A percentile compares a stretch with the other conserved stretches of the same genome.
phyloP scores from a whole-genome alignment of 2,329 filamentous ascomycete genomes.

The Microascus cirrosus region DNA sequence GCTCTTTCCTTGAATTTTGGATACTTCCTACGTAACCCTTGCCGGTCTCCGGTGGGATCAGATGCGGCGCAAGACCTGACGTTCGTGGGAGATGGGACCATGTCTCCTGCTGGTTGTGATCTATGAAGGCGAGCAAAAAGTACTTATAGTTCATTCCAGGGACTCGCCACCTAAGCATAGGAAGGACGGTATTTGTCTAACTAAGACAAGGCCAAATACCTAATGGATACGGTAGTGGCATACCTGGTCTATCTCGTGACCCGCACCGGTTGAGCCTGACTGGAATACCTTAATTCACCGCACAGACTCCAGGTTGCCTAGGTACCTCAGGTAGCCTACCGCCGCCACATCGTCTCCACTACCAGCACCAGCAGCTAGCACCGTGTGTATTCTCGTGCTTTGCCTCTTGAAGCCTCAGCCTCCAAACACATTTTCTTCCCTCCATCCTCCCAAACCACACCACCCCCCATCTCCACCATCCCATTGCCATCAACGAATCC shows the following conservation, averaged over 20 bases:
- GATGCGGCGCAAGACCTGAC: background rate
- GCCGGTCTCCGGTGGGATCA: background rate
- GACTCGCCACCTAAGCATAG: background rate
- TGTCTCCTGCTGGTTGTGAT: too few species aligned
- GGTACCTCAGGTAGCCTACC: slow-evolving; percentile 1
- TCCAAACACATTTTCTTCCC: slow-evolving; percentile 2
- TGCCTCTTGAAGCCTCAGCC: slow-evolving; percentile 10
- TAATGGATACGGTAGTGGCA: background rate
- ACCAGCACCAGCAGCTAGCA: background rate
- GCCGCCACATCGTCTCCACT: background rate
- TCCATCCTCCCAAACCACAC: slow-evolving; percentile 11
- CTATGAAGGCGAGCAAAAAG: background rate
- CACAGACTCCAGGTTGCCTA: background rate
- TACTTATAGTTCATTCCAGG: background rate
- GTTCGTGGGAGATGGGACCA: background rate
- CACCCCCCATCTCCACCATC: slow-evolving; percentile 15
- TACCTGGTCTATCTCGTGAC: background rate
- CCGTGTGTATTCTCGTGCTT: slow-evolving; percentile 3
- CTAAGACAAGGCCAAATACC: background rate
- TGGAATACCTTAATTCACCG: background rate
- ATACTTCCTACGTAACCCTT: background rate
- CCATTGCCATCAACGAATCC: slow-evolving; percentile 1
- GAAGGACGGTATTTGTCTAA: background rate
- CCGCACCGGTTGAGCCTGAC: background rate
- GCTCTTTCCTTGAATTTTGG: background rate